A percentile compares a stretch with the other conserved stretches of the same genome.
Evolutionary conservation across 345 rosid genomes (phyloP).

Genomic region (Arabis hirsuta): DNA sequence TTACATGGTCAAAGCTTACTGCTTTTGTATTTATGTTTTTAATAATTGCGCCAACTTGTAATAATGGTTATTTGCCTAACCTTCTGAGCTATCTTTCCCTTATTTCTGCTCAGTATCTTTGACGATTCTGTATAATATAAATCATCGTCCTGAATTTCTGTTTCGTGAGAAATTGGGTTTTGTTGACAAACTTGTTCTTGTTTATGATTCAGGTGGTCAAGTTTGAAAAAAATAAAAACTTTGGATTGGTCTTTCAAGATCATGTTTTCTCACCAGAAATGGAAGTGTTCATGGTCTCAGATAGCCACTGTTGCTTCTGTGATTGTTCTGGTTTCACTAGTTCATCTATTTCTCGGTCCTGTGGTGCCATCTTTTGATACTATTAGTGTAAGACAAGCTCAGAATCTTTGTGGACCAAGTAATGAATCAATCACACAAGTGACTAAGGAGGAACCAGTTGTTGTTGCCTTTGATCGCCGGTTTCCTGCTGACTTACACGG

Average conservation of each 20-base stretch:
- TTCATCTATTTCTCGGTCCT: conserved; percentile 76
- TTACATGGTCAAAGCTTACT: conserved; percentile 36
- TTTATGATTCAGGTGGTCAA: conserved; percentile 38
- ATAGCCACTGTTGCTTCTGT: conserved; percentile 64
- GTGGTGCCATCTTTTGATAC: conserved; percentile 72
- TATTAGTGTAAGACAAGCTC: conserved; percentile 53
- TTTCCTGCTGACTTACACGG: conserved; percentile 80
- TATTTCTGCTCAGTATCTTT: conserved; percentile 27
- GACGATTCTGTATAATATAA: conserved; percentile 9
- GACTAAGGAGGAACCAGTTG: conserved; percentile 25
- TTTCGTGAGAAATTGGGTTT: conserved; percentile 6
- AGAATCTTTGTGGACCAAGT: conserved; percentile 47
- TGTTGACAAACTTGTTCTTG: conserved; percentile 4
- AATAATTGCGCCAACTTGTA: conserved; percentile 16
- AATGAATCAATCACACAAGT: conserved; percentile 53
- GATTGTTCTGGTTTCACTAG: conserved; percentile 63
- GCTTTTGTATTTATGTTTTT: background rate
- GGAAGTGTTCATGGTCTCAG: conserved; percentile 75
- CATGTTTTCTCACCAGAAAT: conserved; percentile 62
- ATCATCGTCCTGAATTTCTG: conserved; percentile 2
- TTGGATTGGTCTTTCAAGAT: conserved; percentile 26
- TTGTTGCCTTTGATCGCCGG: conserved; percentile 53
- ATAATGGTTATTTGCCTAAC: conserved; percentile 8
- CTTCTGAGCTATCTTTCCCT: conserved; percentile 12
- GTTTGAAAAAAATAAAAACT: conserved; percentile 17